These are phyloP conservation scores for Vicia faba DNA, from an alignment of 306 rosid species.

Conservation along the genomic window DNA sequence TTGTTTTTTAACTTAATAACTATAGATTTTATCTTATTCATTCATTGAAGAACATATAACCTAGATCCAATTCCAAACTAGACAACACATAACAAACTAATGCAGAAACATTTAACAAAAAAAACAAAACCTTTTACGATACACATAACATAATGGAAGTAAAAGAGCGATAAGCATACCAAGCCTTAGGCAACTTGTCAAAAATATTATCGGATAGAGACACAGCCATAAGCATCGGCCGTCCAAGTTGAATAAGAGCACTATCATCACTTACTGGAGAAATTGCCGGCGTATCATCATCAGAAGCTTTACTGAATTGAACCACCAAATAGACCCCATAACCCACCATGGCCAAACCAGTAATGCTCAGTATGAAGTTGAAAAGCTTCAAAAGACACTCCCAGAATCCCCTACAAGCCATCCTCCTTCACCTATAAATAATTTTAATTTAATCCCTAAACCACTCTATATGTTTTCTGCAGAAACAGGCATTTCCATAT, in stretches of 20 bases:
- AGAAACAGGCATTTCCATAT: constrained; percentile 45
- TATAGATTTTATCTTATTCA: background rate
- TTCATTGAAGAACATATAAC: constrained; percentile 23
- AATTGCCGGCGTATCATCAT: constrained; percentile 28
- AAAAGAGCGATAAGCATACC: constrained; percentile 57
- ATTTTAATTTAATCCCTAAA: constrained; percentile 38
- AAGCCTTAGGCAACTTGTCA: constrained; percentile 71
- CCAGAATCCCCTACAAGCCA: constrained; percentile 94
- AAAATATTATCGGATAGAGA: constrained; percentile 54
- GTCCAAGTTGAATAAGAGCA: constrained; percentile 65
- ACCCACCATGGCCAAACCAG: constrained; percentile 87
- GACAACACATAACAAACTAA: constrained; percentile 10
- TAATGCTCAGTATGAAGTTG: constrained; percentile 71
- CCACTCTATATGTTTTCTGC: constrained; percentile 44
- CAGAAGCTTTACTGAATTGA: constrained; percentile 48
- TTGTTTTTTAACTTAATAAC: background rate
- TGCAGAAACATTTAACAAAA: constrained; percentile 6
- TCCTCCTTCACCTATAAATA: constrained; percentile 37
- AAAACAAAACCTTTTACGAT: background rate
- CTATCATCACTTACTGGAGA: constrained; percentile 48
- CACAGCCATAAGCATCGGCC: constrained; percentile 75
- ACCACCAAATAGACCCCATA: constrained; percentile 91
- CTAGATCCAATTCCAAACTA: background rate
- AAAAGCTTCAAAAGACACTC: constrained; percentile 86
- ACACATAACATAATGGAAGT: constrained; percentile 12